These are phyloP conservation scores for Reutealis trisperma DNA, from an alignment of 345 rosid genomes.

Conservation along the genomic window DNA sequence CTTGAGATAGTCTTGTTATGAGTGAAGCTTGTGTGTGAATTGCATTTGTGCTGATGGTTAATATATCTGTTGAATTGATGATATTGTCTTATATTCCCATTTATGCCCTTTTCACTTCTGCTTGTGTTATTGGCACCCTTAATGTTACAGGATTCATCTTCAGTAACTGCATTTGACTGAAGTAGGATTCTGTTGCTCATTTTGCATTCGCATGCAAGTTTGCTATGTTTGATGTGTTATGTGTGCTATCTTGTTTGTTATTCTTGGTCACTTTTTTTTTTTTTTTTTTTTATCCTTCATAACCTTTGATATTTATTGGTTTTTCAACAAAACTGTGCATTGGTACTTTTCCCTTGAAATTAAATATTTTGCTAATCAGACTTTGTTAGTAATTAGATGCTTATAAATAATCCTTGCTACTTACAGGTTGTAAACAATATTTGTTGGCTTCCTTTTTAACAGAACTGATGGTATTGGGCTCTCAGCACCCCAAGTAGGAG, in stretches of 20 bases:
- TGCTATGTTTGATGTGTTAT: background rate
- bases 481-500: conserved; percentile 95
- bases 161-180: background rate
- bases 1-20: too few species aligned
- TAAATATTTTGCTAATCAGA: background rate
- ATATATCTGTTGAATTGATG: too few species aligned
- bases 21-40: too few species aligned
- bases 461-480: conserved; percentile 97
- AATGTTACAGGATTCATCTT: background rate
- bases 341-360: background rate
- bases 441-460: conserved; percentile 46
- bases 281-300: background rate
- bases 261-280: background rate
- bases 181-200: background rate
- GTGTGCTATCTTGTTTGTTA: background rate
- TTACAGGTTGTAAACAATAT: conserved; percentile 29
- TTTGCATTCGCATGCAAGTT: too few species aligned
- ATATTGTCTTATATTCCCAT: too few species aligned
- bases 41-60: too few species aligned
- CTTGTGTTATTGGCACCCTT: background rate
- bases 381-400: conserved; percentile 12
- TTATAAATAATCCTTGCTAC: conserved; percentile 11
- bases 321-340: background rate
- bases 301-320: background rate
- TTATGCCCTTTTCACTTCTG: background rate